Percentiles rank a stretch among this genome's conserved stretches.
These are phyloP conservation scores for Termitomyces titanicus DNA, from an alignment of 768 basidiomycete species.

Conservation along the genomic window DNA sequence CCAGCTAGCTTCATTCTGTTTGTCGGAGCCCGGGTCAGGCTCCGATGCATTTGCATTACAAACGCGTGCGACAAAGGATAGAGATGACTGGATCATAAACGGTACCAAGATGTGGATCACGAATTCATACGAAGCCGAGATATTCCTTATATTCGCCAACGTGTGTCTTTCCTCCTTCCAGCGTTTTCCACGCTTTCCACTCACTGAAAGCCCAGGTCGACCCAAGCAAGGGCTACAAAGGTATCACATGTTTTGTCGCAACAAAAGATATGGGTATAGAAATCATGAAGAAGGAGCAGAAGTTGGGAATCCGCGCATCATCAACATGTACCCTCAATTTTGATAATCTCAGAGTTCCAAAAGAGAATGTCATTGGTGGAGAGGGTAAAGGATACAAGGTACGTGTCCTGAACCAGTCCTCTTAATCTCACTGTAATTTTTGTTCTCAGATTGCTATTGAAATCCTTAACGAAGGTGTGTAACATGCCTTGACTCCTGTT, in stretches of 20 bases:
- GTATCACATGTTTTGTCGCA: conserved; percentile 96
- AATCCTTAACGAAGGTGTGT: conserved; percentile 84
- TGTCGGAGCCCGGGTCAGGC: conserved; percentile 90
- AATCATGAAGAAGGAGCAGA: conserved; percentile 98
- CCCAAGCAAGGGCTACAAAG: conserved; percentile 95
- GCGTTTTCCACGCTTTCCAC: background rate
- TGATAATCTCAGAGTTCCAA: conserved; percentile 82
- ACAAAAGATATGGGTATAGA: conserved; percentile 96
- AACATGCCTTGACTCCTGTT: background rate
- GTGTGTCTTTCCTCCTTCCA: conserved; percentile 36
- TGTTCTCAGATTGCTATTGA: conserved; percentile 79
- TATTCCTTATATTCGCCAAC: conserved; percentile 94
- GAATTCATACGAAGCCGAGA: conserved; percentile 88
- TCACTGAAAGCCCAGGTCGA: conserved; percentile 50
- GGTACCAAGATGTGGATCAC: conserved; percentile 99
- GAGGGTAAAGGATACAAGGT: conserved; percentile 92
- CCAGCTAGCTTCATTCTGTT: conserved; percentile 92
- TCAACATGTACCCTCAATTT: conserved; percentile 95
- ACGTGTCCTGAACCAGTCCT: background rate
- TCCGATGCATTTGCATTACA: conserved; percentile 97
- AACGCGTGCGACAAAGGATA: conserved; percentile 86
- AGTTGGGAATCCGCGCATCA: conserved; percentile 93
- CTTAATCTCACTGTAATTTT: background rate
- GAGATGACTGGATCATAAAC: conserved; percentile 81
- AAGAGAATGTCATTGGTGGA: conserved; percentile 89